Conservation (phyloP, 129 eudicot species). For the Silybum marianum region DNA sequence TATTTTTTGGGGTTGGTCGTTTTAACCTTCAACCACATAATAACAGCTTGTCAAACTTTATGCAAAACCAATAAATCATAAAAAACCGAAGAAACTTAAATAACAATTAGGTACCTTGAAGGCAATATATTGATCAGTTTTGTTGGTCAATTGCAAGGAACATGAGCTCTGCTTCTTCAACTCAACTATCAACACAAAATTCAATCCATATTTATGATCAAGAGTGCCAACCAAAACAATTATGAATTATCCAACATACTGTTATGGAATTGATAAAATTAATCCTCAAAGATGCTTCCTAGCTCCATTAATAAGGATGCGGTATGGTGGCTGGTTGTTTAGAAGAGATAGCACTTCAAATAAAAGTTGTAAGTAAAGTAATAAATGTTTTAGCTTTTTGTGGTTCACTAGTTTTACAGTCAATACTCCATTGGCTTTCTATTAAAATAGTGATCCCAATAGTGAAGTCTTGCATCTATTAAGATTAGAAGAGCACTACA, state of each 20-base stretch:
- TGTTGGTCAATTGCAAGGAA: conserved; percentile 83
- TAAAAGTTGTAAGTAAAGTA: no score
- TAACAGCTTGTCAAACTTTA: conserved; percentile 15
- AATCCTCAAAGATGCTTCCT: neutral
- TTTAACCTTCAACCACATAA: conserved; percentile 60
- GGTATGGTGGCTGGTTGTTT: neutral
- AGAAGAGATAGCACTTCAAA: no score
- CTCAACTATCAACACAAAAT: conserved; percentile 60
- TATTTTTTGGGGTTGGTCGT: conserved; percentile 95
- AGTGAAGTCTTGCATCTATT: no score
- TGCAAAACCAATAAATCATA: neutral
- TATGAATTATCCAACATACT: neutral
- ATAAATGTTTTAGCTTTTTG: no score
- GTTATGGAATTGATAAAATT: neutral
- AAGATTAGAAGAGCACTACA: neutral
- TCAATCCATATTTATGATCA: neutral
- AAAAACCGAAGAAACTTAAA: neutral
- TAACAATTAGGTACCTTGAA: conserved; percentile 61
- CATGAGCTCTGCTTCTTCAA: conserved; percentile 93
- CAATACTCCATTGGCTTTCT: no score
- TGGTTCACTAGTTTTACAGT: no score
- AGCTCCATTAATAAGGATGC: neutral
- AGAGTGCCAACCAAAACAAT: no score
- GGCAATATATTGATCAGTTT: conserved; percentile 81
- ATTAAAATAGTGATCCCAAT: no score